Evolutionary conservation across 2,329 filamentous ascomycete genomes (phyloP).

Genomic region (Colletotrichum godetiae): DNA sequence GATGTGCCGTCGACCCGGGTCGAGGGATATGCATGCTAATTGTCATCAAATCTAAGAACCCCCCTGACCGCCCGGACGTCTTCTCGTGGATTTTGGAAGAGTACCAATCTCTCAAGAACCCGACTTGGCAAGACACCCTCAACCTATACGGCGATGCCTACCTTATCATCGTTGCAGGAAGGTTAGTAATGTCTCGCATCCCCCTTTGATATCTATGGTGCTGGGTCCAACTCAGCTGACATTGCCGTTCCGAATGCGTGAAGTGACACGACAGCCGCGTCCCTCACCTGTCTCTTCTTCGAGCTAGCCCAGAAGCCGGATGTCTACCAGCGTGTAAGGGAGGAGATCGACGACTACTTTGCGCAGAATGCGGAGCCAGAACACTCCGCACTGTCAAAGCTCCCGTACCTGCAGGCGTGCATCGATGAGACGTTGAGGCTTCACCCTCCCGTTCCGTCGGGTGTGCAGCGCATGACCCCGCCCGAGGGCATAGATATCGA

Average conservation of each 20-base stretch:
- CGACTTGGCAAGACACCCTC: slow-evolving; percentile 38
- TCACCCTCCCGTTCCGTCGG: slow-evolving; percentile 49
- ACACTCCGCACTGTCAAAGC: slow-evolving; percentile 37
- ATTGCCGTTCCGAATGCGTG: background rate
- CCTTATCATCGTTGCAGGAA: slow-evolving; percentile 47
- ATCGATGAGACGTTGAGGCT: slow-evolving; percentile 54
- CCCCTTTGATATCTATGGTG: background rate
- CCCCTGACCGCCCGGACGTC: slow-evolving; percentile 42
- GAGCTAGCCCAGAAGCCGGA: slow-evolving; percentile 31
- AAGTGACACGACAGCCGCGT: slow-evolving; percentile 37
- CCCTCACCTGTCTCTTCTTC: slow-evolving; percentile 35
- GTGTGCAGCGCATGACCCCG: slow-evolving; percentile 49
- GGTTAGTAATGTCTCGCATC: slow-evolving; percentile 35
- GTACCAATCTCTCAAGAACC: slow-evolving; percentile 36
- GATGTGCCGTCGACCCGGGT: background rate
- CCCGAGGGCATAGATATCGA: slow-evolving; percentile 49
- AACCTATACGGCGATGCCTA: slow-evolving; percentile 43
- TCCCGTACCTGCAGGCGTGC: slow-evolving; percentile 46
- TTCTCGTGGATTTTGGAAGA: slow-evolving; percentile 47
- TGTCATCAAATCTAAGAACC: slow-evolving; percentile 10
- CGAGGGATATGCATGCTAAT: background rate
- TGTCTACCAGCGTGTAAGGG: slow-evolving; percentile 2
- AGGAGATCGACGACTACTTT: slow-evolving; percentile 37
- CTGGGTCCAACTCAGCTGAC: background rate
- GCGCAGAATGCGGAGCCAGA: slow-evolving; percentile 29